Evolutionary conservation across 139 green algal species (phyloP).

Genomic region (Nannochloris sp.): DNA sequence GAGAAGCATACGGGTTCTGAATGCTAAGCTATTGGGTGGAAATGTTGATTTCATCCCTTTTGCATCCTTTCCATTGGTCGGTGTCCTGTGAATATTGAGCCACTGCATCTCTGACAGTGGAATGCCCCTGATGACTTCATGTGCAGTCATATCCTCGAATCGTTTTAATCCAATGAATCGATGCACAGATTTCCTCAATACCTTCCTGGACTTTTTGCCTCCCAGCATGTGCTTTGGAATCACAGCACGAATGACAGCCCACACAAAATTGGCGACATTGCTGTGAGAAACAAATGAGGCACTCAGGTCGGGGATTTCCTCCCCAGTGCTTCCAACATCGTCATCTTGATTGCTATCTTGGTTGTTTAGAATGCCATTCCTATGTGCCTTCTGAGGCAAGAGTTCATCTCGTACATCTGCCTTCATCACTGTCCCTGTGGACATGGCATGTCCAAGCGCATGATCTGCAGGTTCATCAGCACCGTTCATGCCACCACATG

Average conservation of each 20-base stretch:
- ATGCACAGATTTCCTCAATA: constrained; percentile 26
- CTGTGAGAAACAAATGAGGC: constrained; percentile 31
- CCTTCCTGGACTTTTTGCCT: constrained; percentile 19
- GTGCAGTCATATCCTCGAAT: constrained; percentile 56
- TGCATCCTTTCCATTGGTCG: background rate
- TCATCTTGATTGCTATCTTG: too few species aligned
- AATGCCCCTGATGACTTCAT: constrained; percentile 46
- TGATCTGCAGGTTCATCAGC: background rate
- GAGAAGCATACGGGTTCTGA: constrained; percentile 26
- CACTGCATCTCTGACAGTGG: constrained; percentile 10
- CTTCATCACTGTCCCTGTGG: too few species aligned
- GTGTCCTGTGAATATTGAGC: background rate
- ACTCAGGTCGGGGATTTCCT: constrained; percentile 20
- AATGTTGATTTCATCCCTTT: background rate
- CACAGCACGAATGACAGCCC: constrained; percentile 44
- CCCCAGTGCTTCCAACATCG: background rate
- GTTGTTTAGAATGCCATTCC: too few species aligned
- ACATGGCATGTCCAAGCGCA: background rate
- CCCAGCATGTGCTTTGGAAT: constrained; percentile 55
- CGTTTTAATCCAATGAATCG: constrained; percentile 52
- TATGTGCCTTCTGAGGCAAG: too few species aligned
- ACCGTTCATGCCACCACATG: constrained; percentile 13
- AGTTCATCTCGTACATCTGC: too few species aligned
- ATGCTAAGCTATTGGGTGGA: constrained; percentile 8
- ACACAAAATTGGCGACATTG: constrained; percentile 55